Percentiles rank a stretch among this genome's conserved stretches.
phyloP scores from a whole-genome alignment of 805 yeast species.

The Metschnikowia anglica region DNA sequence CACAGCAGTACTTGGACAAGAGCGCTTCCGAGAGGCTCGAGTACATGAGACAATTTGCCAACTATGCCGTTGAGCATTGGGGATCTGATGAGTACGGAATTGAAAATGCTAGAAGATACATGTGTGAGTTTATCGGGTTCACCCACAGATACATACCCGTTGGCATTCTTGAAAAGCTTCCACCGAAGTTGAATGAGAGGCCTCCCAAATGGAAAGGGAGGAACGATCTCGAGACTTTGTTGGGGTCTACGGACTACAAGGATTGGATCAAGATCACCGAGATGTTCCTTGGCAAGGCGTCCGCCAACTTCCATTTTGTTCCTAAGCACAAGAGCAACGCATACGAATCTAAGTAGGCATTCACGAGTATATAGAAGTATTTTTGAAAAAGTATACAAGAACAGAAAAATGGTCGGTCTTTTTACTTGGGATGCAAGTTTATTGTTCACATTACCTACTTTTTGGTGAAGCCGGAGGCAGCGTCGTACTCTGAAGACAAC shows the following conservation, averaged over 20 bases:
- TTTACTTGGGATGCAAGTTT: too few species aligned
- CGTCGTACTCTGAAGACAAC: conserved; percentile 63
- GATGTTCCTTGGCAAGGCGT: conserved; percentile 88
- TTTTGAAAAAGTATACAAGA: too few species aligned
- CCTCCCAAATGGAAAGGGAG: conserved; percentile 94
- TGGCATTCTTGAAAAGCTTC: conserved; percentile 85
- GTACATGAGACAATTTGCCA: conserved; percentile 63
- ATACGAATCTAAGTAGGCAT: conserved; percentile 30
- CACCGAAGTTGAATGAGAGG: conserved; percentile 87
- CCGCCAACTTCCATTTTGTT: conserved; percentile 68
- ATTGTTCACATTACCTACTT: neutral
- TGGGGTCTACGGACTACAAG: conserved; percentile 79
- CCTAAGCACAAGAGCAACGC: conserved; percentile 97
- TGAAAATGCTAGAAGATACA: conserved; percentile 78
- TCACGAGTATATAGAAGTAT: neutral
- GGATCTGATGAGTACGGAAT: conserved; percentile 96
- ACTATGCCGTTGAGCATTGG: conserved; percentile 93
- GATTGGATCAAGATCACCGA: conserved; percentile 98
- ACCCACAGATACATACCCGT: conserved; percentile 93
- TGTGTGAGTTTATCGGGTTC: conserved; percentile 93
- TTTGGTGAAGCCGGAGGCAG: conserved; percentile 23
- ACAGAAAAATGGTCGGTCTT: too few species aligned
- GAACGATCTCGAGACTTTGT: conserved; percentile 84
- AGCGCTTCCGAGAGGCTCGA: conserved; percentile 86
- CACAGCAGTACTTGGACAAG: conserved; percentile 87